Percentiles rank a stretch among this genome's conserved stretches.
Conservation (phyloP, 2,329 filamentous ascomycete species). For the Arthrocladium fulminans region DNA sequence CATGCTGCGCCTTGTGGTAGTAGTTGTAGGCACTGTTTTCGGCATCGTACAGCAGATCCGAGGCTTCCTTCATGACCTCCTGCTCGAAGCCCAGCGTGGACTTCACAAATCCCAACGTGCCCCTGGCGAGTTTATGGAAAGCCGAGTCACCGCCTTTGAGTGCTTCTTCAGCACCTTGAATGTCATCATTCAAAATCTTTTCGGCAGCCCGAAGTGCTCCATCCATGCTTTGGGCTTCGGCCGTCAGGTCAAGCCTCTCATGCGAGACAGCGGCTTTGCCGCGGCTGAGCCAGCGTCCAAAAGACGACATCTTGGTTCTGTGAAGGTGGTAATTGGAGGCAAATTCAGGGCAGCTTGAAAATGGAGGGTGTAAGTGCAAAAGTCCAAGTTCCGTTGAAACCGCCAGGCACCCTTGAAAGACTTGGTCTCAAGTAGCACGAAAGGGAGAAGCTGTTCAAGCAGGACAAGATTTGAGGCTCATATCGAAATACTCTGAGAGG, state of each 20-base stretch:
- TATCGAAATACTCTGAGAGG: too few relatives aligned
- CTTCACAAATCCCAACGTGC: slow-evolving; percentile 74
- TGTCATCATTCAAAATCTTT: slow-evolving; percentile 80
- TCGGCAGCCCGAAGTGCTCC: slow-evolving; percentile 44
- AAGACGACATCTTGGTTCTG: background rate
- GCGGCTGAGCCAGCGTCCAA: slow-evolving; percentile 52
- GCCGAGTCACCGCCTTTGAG: slow-evolving; percentile 65
- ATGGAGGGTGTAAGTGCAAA: too few relatives aligned
- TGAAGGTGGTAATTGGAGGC: too few relatives aligned
- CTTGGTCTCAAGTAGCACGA: too few relatives aligned
- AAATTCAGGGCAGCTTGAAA: background rate
- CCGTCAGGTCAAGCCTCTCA: slow-evolving; percentile 48
- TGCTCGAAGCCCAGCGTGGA: slow-evolving; percentile 88
- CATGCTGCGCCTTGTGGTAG: slow-evolving; percentile 64
- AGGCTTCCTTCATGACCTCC: slow-evolving; percentile 78
- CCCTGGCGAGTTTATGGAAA: slow-evolving; percentile 79
- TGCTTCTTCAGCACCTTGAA: slow-evolving; percentile 68
- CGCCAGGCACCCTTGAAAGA: too few relatives aligned
- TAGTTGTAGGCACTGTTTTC: slow-evolving; percentile 70
- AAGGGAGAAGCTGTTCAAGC: too few relatives aligned
- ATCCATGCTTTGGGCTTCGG: slow-evolving; percentile 44
- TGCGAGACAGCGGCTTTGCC: slow-evolving; percentile 55
- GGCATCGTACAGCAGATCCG: slow-evolving; percentile 60
- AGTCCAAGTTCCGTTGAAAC: too few relatives aligned
- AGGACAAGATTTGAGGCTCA: too few relatives aligned